phyloP scores from a whole-genome alignment of 352 stramenopile species.

The Globisporangium mamillatum region DNA sequence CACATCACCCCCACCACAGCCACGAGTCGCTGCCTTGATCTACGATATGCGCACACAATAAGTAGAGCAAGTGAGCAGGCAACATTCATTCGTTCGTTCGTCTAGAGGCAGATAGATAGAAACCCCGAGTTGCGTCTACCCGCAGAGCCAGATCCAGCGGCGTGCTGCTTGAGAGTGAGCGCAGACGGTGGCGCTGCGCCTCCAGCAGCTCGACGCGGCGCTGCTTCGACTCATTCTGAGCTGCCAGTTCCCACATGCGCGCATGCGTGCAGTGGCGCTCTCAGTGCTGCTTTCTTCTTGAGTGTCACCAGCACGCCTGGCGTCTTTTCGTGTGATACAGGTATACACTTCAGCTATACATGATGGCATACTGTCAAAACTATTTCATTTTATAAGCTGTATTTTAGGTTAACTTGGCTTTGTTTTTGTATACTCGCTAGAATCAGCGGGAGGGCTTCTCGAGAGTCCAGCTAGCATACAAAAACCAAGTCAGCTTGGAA shows the following conservation, averaged over 20 bases:
- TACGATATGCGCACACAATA: neutral
- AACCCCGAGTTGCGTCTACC: neutral
- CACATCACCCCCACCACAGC: neutral
- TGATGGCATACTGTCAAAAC: too few relatives aligned
- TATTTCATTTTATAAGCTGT: too few relatives aligned
- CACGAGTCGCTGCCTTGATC: constrained; percentile 1
- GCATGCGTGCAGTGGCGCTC: neutral
- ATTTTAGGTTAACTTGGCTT: too few relatives aligned
- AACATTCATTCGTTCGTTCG: neutral
- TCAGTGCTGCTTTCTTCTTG: neutral
- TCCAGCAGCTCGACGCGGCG: constrained; percentile 6
- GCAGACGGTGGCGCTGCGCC: neutral
- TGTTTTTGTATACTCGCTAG: too few relatives aligned
- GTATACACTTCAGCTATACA: too few relatives aligned
- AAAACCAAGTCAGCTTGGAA: too few relatives aligned
- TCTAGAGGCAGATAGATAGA: neutral
- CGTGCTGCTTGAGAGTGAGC: neutral
- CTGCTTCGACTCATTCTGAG: constrained; percentile 1
- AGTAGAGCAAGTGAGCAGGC: neutral
- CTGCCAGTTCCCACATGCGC: constrained; percentile 11
- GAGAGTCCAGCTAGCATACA: too few relatives aligned
- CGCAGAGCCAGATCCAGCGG: neutral
- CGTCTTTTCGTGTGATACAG: constrained; percentile 1
- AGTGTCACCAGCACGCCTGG: neutral
- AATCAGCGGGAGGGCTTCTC: too few relatives aligned